phyloP scores from a whole-genome alignment of 495 filamentous ascomycete species.

The Penicillium crystallinum region DNA sequence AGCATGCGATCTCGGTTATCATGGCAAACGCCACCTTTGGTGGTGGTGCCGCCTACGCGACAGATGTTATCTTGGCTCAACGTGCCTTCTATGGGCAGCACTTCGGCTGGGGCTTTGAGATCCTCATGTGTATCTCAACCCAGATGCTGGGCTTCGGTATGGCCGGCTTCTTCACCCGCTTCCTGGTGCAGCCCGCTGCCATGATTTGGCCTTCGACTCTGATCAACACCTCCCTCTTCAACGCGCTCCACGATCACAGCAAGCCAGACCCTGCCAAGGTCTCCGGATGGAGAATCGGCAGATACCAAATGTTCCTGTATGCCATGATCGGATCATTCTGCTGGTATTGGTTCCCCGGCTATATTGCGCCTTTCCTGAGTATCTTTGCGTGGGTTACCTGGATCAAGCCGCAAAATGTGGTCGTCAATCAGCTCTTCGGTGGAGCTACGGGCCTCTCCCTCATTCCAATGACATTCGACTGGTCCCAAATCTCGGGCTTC shows the following conservation, averaged over 20 bases:
- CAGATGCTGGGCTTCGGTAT: constrained; percentile 70
- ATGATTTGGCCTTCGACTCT: constrained; percentile 74
- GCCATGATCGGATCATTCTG: constrained; percentile 52
- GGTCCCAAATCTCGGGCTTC: constrained; percentile 63
- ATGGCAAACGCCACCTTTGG: constrained; percentile 55
- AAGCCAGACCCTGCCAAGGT: constrained; percentile 51
- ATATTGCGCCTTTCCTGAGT: constrained; percentile 43
- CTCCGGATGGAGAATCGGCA: constrained; percentile 60
- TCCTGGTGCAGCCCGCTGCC: constrained; percentile 54
- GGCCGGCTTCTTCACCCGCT: constrained; percentile 61
- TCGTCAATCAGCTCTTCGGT: constrained; percentile 56
- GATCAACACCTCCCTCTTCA: constrained; percentile 60
- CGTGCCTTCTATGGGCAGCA: constrained; percentile 61
- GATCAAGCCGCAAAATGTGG: constrained; percentile 47
- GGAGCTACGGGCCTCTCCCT: constrained; percentile 56
- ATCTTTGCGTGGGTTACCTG: constrained; percentile 44
- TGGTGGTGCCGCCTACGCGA: constrained; percentile 58
- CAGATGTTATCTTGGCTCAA: constrained; percentile 62
- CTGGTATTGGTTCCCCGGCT: constrained; percentile 58
- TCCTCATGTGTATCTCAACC: constrained; percentile 62
- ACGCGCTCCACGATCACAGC: constrained; percentile 63
- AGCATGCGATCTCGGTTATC: constrained; percentile 68
- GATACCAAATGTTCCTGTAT: constrained; percentile 62
- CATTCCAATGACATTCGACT: constrained; percentile 63
- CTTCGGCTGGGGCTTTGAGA: constrained; percentile 63